phyloP scores from a whole-genome alignment of 331 rosid genomes.

The Rosa hybrid region DNA sequence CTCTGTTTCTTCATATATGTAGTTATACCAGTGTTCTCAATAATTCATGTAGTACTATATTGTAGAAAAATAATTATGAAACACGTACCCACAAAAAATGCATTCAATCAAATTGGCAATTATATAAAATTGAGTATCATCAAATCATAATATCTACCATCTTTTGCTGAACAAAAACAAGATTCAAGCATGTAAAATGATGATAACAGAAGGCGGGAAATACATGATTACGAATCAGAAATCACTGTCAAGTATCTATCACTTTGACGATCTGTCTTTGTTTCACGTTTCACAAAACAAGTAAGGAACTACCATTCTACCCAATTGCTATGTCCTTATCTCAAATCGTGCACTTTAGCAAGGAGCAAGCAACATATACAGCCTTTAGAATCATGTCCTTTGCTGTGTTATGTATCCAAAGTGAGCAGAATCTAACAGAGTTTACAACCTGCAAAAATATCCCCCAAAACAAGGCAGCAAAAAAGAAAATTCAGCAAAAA shows the following conservation, averaged over 20 bases:
- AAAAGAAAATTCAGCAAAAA: neutral
- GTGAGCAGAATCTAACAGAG: too few relatives aligned
- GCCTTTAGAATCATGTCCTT: conserved; percentile 46
- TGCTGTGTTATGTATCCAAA: conserved; percentile 38
- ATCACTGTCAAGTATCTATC: neutral
- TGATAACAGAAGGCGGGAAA: neutral
- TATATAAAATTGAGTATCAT: neutral
- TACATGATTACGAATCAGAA: neutral
- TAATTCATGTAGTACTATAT: too few relatives aligned
- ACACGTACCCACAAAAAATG: too few relatives aligned
- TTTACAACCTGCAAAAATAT: conserved; percentile 52
- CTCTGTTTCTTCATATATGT: too few relatives aligned
- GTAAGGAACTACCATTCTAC: conserved; percentile 15
- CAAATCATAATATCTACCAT: neutral
- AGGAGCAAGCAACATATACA: conserved; percentile 32
- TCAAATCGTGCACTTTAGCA: conserved; percentile 32
- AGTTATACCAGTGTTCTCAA: too few relatives aligned
- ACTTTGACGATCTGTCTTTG: neutral
- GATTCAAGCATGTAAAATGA: neutral
- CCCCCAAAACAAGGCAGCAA: conserved; percentile 32
- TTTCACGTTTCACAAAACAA: neutral
- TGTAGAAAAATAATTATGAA: too few relatives aligned
- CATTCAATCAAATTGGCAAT: too few relatives aligned
- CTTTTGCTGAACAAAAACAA: neutral
- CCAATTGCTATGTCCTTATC: conserved; percentile 29